Percentiles rank a stretch among this genome's conserved stretches.
Evolutionary conservation across 768 basidiomycete genomes (phyloP).

Genomic region (Psilocybe cubensis): DNA sequence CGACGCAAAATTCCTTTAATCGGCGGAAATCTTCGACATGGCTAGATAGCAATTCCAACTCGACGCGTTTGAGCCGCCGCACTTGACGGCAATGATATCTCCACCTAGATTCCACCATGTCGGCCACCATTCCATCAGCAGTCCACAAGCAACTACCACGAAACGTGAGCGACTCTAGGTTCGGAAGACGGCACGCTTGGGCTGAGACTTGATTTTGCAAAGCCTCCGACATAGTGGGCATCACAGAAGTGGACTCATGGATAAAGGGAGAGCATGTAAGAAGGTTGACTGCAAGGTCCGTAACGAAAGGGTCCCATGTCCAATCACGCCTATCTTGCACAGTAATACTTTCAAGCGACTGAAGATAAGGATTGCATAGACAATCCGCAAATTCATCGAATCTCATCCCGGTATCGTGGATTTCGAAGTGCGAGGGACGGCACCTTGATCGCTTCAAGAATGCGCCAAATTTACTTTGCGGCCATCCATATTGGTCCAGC

Average conservation of each 20-base stretch:
- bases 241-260: background rate
- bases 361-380: constrained; percentile 28
- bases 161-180: constrained; percentile 31
- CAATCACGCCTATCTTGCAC: constrained; percentile 37
- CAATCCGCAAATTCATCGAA: constrained; percentile 31
- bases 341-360: constrained; percentile 31
- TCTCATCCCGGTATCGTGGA: constrained; percentile 36
- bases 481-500: constrained; percentile 34
- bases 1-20: constrained; percentile 32
- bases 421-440: constrained; percentile 28
- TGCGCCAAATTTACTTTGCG: constrained; percentile 30
- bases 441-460: constrained; percentile 35
- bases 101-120: constrained; percentile 41
- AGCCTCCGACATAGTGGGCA: background rate
- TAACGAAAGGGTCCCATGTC: constrained; percentile 37
- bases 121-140: constrained; percentile 32
- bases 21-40: constrained; percentile 33
- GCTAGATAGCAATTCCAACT: constrained; percentile 31
- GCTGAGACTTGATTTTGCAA: background rate
- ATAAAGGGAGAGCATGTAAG: constrained; percentile 25
- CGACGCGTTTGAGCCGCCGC: constrained; percentile 30
- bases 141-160: constrained; percentile 32
- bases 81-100: constrained; percentile 21
- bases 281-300: constrained; percentile 28
- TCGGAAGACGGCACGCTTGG: constrained; percentile 25